These are phyloP conservation scores for Tuber borchii DNA, from an alignment of 495 filamentous ascomycete species.

Conservation along the genomic window DNA sequence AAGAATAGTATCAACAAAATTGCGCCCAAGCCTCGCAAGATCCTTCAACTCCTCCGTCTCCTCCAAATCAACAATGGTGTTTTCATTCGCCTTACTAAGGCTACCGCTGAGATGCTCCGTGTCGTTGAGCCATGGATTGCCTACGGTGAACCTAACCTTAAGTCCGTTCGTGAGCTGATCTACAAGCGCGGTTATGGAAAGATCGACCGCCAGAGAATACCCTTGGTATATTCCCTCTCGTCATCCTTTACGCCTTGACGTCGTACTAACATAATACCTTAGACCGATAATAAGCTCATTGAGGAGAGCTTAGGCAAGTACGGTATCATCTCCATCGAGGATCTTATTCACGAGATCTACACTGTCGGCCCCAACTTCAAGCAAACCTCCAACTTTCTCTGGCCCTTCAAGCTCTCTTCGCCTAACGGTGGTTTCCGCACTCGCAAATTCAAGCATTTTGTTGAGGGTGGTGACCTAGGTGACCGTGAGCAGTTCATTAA, in stretches of 20 bases:
- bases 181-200: slow-evolving; percentile 99
- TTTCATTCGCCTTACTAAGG: slow-evolving; percentile 96
- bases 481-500: slow-evolving; percentile 99
- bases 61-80: slow-evolving; percentile 99
- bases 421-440: slow-evolving; percentile 91
- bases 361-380: slow-evolving; percentile 99
- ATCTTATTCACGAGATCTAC: slow-evolving; percentile 98
- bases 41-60: slow-evolving; percentile 95
- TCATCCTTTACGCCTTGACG: neutral
- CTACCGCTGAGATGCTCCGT: slow-evolving; percentile 94
- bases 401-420: slow-evolving; percentile 99
- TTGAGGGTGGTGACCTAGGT: slow-evolving; percentile 96
- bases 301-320: slow-evolving; percentile 94
- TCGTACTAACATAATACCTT: slow-evolving; percentile 9
- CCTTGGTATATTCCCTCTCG: slow-evolving; percentile 48
- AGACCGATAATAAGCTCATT: slow-evolving; percentile 93
- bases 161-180: slow-evolving; percentile 95
- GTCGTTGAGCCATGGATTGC: slow-evolving; percentile 96
- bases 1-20: slow-evolving; percentile 96
- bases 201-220: slow-evolving; percentile 89
- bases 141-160: slow-evolving; percentile 98
- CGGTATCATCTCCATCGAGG: slow-evolving; percentile 99
- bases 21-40: slow-evolving; percentile 98
- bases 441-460: slow-evolving; percentile 98
- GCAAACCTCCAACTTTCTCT: slow-evolving; percentile 94